Evolutionary conservation across 805 yeast genomes (phyloP).

Genomic region (Candida saitoana): DNA sequence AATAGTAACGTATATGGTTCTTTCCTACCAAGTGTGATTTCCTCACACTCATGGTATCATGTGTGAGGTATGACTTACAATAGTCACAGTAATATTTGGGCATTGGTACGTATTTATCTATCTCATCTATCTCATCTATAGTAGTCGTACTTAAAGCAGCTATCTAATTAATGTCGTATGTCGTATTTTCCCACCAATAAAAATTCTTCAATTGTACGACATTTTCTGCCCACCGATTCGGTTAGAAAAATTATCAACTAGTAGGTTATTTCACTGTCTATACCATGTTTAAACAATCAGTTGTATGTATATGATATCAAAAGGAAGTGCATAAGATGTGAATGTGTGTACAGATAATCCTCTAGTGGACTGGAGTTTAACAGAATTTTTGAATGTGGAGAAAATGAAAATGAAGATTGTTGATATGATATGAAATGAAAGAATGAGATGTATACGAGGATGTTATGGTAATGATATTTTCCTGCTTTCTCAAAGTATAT

Average conservation of each 20-base stretch:
- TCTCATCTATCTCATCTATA: neutral
- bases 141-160: too few species aligned
- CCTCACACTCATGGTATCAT: conserved; percentile 82
- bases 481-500: too few species aligned
- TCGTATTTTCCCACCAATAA: conserved; percentile 1
- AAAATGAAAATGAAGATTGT: too few species aligned
- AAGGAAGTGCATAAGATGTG: too few species aligned
- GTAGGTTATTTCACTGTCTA: conserved; percentile 4
- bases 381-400: too few species aligned
- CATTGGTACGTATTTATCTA: conserved; percentile 35
- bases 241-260: conserved; percentile 3
- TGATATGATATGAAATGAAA: too few species aligned
- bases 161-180: neutral
- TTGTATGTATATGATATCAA: conserved; percentile 31
- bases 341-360: too few species aligned
- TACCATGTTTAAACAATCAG: conserved; percentile 39
- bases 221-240: conserved; percentile 5
- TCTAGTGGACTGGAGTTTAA: too few species aligned
- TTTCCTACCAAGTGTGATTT: conserved; percentile 75
- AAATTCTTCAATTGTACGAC: neutral
- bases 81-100: conserved; percentile 80
- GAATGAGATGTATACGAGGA: too few species aligned
- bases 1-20: conserved; percentile 66
- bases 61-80: conserved; percentile 78
- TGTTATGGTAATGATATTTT: too few species aligned